Evolutionary conservation across 1,284 basidiomycete genomes (phyloP), one percentile per base, ranked within the genome.

Genomic region (Austroboletus niveus): DNA sequence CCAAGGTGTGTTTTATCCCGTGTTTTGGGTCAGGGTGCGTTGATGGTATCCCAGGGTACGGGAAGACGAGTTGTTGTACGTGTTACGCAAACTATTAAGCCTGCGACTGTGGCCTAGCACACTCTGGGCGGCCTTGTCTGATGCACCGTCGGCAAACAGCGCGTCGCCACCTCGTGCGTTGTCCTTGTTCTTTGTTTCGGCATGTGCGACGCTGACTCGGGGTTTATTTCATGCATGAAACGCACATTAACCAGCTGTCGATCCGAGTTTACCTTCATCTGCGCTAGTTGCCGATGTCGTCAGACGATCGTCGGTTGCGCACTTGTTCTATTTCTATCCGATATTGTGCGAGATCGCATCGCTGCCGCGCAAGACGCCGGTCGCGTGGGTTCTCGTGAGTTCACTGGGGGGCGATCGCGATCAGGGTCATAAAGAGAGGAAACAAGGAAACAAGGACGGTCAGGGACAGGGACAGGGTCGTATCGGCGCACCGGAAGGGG

Each of bases 11-110:
- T 60, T 15, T 17, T 24, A 24, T 5, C 22, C 22, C 22, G 22
- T 24, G 22, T 24, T 5, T 24, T 24, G 22, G 22, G 22, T 24
- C 22, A 24, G 22, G 22, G 22, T 24, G 22, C 5, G 22, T 5
- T 24, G 22, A 24, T 24, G 22, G 22, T 24, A 24, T 24, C n/a
- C n/a, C 54, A 94, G 93, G 52, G 80, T 85, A 1, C 81, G 92
- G 32, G 92, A 97, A 66, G 94, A 98, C 59, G 95, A 98, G 64
- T 68, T 98, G 14, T 69, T 94, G 1, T 96, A 92, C 61, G 80
- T 95, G 8, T 73, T 98, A 11, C 80, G 82, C 42, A 89, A 91
- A 57, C 70, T 96, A n/a, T 73, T 84, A 3, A 77, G 80, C 32
- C 71, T 93, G 34, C 76, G 77, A 17, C 69, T 94, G 11, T 90